Evolutionary conservation across 2,329 filamentous ascomycete genomes (phyloP).

Genomic region (Alternaria arborescens): DNA sequence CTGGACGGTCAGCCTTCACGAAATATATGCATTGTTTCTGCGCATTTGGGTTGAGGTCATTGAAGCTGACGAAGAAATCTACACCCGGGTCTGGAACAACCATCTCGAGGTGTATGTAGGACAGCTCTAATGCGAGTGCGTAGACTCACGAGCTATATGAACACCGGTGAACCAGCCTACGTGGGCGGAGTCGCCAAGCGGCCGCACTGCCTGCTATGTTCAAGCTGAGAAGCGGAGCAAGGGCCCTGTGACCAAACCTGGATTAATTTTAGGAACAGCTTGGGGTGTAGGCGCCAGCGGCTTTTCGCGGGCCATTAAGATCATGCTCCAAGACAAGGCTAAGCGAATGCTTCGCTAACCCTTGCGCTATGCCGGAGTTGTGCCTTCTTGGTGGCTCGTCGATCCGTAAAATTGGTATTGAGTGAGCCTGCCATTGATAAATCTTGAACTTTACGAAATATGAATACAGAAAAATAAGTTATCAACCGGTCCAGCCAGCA

Average conservation of each 20-base stretch:
- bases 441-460: too few relatives aligned
- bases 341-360: background rate
- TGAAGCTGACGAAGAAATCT: background rate
- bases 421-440: too few relatives aligned
- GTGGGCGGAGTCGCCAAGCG: background rate
- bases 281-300: background rate
- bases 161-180: background rate
- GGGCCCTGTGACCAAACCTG: background rate
- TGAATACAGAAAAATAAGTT: accelerated
- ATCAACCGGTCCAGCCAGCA: too few relatives aligned
- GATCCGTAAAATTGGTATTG: too few relatives aligned
- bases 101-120: background rate
- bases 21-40: background rate
- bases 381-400: too few relatives aligned
- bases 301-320: background rate
- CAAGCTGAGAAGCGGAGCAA: background rate
- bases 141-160: background rate
- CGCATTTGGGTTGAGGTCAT: background rate
- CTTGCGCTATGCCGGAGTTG: background rate
- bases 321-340: background rate
- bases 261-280: background rate
- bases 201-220: background rate
- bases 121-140: background rate
- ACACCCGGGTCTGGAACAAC: background rate
- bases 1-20: background rate